A percentile compares a stretch with the other conserved stretches of the same genome.
Conservation (phyloP, 305 asterid species). For the Andrographis paniculata region DNA sequence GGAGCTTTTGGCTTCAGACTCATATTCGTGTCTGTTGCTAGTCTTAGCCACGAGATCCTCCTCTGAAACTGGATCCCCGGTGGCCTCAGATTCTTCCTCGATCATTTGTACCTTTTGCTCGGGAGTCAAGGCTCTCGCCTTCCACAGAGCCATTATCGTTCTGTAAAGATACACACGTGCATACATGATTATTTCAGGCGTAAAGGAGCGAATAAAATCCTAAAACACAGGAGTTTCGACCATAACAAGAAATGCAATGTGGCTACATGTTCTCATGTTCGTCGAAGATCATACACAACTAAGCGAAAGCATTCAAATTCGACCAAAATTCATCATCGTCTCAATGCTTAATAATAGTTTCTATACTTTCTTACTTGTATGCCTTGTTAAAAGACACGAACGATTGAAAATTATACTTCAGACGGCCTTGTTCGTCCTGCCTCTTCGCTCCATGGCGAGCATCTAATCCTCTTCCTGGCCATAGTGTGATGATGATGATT, state of each 20-base stretch:
- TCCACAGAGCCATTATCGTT: slow-evolving; percentile 95
- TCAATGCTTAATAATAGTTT: too few relatives aligned
- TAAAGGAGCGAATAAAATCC: slow-evolving; percentile 9
- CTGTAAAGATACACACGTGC: slow-evolving; percentile 36
- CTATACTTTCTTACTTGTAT: slow-evolving; percentile 46
- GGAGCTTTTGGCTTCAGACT: slow-evolving; percentile 49
- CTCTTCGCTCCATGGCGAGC: slow-evolving; percentile 94
- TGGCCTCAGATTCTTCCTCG: slow-evolving; percentile 72
- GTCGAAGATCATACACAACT: too few relatives aligned
- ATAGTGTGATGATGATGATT: slow-evolving; percentile 57
- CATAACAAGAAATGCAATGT: too few relatives aligned
- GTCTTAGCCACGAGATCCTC: slow-evolving; percentile 69
- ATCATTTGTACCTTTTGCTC: slow-evolving; percentile 87
- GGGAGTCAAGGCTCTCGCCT: slow-evolving; percentile 79
- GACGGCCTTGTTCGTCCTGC: slow-evolving; percentile 78
- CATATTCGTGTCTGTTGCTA: slow-evolving; percentile 54
- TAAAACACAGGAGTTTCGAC: not conserved
- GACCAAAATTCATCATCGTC: too few relatives aligned
- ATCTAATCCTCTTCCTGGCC: slow-evolving; percentile 83
- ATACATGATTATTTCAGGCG: slow-evolving; percentile 5
- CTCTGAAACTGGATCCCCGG: slow-evolving; percentile 43
- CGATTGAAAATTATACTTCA: slow-evolving; percentile 84
- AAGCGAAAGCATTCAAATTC: too few relatives aligned
- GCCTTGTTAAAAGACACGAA: slow-evolving; percentile 89
- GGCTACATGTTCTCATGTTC: too few relatives aligned